phyloP scores from a whole-genome alignment of 257 asterid species.

The Solanum piurae region DNA sequence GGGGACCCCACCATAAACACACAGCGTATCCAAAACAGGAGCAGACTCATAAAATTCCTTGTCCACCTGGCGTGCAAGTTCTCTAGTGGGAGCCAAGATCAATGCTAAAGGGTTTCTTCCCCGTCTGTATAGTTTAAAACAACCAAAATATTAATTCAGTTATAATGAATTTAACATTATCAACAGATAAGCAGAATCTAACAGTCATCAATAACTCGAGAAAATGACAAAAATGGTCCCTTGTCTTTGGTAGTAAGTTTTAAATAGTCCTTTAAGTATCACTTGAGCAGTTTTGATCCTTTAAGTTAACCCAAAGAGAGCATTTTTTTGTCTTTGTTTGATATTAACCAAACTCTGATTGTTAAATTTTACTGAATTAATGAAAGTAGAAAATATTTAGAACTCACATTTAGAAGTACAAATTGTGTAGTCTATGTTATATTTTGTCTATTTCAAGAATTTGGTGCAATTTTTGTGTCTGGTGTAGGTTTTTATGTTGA shows the following conservation, averaged over 20 bases:
- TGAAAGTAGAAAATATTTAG: neutral
- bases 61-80: constrained; percentile 89
- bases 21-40: constrained; percentile 55
- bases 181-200: neutral
- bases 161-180: neutral
- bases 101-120: constrained; percentile 79
- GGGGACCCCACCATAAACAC: constrained; percentile 90
- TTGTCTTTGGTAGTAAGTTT: neutral
- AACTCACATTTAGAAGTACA: neutral
- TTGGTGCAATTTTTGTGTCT: neutral
- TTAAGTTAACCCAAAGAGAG: neutral
- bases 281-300: neutral
- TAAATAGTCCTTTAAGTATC: neutral
- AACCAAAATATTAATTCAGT: constrained; percentile 1
- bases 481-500: neutral
- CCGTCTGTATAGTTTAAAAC: constrained; percentile 31
- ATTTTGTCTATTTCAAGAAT: neutral
- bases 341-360: neutral
- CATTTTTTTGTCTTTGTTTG: neutral
- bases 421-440: neutral
- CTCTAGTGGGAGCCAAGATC: constrained; percentile 88
- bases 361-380: neutral
- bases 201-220: neutral
- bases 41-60: constrained; percentile 83
- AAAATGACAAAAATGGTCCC: neutral